Evolutionary conservation across 768 basidiomycete genomes (phyloP).

Genomic region (Cystofilobasidium ferigula): DNA sequence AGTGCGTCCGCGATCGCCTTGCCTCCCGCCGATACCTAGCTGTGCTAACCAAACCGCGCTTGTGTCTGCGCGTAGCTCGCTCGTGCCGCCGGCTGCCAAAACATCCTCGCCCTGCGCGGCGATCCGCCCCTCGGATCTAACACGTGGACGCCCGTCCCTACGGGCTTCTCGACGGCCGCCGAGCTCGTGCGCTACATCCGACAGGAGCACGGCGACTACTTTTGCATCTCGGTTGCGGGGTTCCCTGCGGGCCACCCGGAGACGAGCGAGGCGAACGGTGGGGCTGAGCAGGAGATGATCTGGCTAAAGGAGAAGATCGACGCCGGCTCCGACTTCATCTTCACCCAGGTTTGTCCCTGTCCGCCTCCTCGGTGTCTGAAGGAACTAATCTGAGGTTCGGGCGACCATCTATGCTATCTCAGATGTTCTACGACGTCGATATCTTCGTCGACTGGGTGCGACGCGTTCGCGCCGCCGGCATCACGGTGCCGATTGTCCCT

Average conservation of each 20-base stretch:
- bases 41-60: background rate
- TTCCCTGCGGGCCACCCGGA: conserved; percentile 77
- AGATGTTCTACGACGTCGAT: conserved; percentile 87
- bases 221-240: conserved; percentile 86
- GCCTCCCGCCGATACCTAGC: too few species aligned
- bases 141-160: conserved; percentile 84
- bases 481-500: conserved; percentile 78
- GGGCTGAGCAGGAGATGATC: conserved; percentile 58
- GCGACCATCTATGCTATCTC: too few species aligned
- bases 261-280: conserved; percentile 41
- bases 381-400: too few species aligned
- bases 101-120: conserved; percentile 83
- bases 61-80: conserved; percentile 17
- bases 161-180: conserved; percentile 78
- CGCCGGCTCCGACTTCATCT: conserved; percentile 81
- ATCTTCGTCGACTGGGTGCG: conserved; percentile 88
- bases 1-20: conserved; percentile 46
- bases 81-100: conserved; percentile 63
- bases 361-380: too few species aligned
- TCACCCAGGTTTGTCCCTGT: conserved; percentile 55
- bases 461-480: conserved; percentile 66
- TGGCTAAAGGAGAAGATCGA: conserved; percentile 87
- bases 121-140: conserved; percentile 82
- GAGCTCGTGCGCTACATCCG: conserved; percentile 87
- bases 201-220: conserved; percentile 71